phyloP scores from a whole-genome alignment of 176 grass and related monocot genomes.

The Saccharum officinarum region DNA sequence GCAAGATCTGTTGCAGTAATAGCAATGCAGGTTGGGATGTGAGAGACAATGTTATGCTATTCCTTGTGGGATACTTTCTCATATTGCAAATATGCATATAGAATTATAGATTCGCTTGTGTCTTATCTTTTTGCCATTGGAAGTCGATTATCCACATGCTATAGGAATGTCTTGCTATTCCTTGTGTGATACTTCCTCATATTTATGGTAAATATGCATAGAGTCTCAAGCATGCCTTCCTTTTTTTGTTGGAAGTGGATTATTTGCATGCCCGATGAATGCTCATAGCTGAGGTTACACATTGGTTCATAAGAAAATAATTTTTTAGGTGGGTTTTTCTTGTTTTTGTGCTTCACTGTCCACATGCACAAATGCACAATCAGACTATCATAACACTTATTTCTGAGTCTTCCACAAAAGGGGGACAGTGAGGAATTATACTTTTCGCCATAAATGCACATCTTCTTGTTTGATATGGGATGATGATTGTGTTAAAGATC shows the following conservation, averaged over 20 bases:
- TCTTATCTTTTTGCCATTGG: not conserved
- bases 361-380: not conserved
- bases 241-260: not conserved
- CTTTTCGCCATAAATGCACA: not conserved
- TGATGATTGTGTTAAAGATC: conserved; percentile 9
- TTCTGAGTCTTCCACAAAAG: not conserved
- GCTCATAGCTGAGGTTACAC: not conserved
- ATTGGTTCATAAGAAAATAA: not conserved
- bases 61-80: not conserved
- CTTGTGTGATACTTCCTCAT: not conserved
- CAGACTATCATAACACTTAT: not conserved
- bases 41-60: not conserved
- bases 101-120: not conserved
- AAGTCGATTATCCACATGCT: not conserved
- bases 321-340: not conserved
- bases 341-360: not conserved
- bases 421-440: not conserved
- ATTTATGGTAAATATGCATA: conserved; percentile 5
- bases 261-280: not conserved
- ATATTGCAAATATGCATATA: not conserved
- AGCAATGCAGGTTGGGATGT: not conserved
- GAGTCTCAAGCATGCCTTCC: not conserved
- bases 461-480: not conserved
- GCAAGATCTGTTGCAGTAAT: not conserved
- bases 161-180: not conserved